These are phyloP conservation scores for Sporobolomyces phaffii DNA, from an alignment of 768 basidiomycete species.

Conservation along the genomic window DNA sequence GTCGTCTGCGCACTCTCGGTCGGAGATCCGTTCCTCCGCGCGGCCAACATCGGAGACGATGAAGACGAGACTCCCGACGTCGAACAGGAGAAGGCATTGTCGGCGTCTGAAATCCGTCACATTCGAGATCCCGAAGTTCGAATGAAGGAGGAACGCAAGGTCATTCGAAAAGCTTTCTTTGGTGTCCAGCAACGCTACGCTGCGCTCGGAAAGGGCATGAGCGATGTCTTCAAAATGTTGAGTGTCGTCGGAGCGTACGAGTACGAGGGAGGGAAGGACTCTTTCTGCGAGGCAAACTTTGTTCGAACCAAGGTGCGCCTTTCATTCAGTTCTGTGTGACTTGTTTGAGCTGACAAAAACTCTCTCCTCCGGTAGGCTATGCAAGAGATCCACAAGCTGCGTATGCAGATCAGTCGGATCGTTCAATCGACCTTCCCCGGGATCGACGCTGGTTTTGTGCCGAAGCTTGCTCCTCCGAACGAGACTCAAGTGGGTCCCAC, in stretches of 20 bases:
- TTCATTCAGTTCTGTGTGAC: background rate
- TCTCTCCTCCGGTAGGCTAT: slow-evolving; percentile 66
- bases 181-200: slow-evolving; percentile 75
- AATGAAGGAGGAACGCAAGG: slow-evolving; percentile 52
- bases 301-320: slow-evolving; percentile 71
- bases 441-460: slow-evolving; percentile 57
- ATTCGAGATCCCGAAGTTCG: slow-evolving; percentile 46
- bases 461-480: slow-evolving; percentile 67
- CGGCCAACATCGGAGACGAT: slow-evolving; percentile 55
- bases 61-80: slow-evolving; percentile 48
- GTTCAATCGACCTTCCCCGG: slow-evolving; percentile 71
- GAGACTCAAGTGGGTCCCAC: slow-evolving; percentile 60
- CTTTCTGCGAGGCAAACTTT: slow-evolving; percentile 84
- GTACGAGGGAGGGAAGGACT: slow-evolving; percentile 69
- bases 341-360: background rate
- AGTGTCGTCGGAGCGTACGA: slow-evolving; percentile 97
- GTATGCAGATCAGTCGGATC: slow-evolving; percentile 78
- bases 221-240: slow-evolving; percentile 78
- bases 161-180: slow-evolving; percentile 71
- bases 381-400: slow-evolving; percentile 96
- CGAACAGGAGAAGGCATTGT: slow-evolving; percentile 45
- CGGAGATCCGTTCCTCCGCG: slow-evolving; percentile 90
- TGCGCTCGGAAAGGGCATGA: slow-evolving; percentile 68
- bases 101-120: slow-evolving; percentile 50
- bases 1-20: slow-evolving; percentile 87